Evolutionary conservation across 2,329 filamentous ascomycete species (phyloP), one percentile per base, ranked within the genome.

Genomic region (Dissoconium aciculare): DNA sequence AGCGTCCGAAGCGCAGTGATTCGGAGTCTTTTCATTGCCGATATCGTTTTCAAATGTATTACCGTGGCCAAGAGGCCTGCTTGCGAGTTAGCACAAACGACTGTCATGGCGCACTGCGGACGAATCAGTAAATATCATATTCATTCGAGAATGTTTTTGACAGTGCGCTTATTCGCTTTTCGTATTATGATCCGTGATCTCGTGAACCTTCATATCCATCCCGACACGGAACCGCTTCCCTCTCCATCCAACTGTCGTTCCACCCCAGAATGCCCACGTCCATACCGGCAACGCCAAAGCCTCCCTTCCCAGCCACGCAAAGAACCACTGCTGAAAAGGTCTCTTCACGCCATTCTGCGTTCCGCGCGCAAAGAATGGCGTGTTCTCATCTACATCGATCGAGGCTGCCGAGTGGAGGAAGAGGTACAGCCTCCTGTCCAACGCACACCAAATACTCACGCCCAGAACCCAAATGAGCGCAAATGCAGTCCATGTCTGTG

Each of bases 191-290:
- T 17, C n/a, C 26, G 14, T 11, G 12, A 56, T 46, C 28, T 54
- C 71, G 41, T 71, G 64, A 15, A 92, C 87, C 30, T 74, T 80
- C 66, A 87, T 87, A 52, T 95, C 80, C 43, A 82, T 66, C 2
- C 77, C 72, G 1, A 95, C 85, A 45, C 69, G 71, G 52, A 95
- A 95, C 15, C 63, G 68, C 47, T 75, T 76, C 0, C 85, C 87
- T 33, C 89, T 65, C 91, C 89, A 98, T 31, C 71, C 71, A 0
- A 98, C 82, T 0, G 75, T 87, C 2, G 78, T 73, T 0, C 89
- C 89, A n/a, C 87, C 77, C 44, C 82, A 71, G 12, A 94, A 80
- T 1, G 89, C 89, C 71, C 78, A 84, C 0, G 72, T 60, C 89
- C 89, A 98, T 36, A 98, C 78, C 0, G 85, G 85, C 27, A 93